These are phyloP conservation scores for Kokia cookei DNA, from an alignment of 441 rosid genomes.

Conservation along the genomic window DNA sequence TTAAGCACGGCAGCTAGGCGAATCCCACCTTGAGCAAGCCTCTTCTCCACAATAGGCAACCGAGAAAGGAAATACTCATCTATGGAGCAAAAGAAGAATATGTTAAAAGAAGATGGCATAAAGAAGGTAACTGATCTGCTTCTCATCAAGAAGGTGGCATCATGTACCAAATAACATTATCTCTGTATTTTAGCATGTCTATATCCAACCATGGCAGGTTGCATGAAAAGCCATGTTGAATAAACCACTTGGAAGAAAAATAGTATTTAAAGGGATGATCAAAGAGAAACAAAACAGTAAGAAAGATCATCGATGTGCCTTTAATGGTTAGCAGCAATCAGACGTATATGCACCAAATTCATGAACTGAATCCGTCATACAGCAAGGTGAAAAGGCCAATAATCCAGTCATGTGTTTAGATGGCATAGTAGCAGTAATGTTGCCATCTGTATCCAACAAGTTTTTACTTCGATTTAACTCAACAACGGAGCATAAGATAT, in stretches of 20 bases:
- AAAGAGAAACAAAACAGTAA: background rate
- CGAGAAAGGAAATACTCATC: conserved; percentile 83
- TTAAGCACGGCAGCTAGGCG: conserved; percentile 75
- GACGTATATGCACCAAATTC: background rate
- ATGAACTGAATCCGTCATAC: background rate
- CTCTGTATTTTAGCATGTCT: background rate
- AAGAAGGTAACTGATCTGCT: background rate
- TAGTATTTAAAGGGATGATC: background rate
- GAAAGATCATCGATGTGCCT: background rate
- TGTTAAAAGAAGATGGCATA: background rate
- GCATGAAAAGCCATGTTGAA: conserved; percentile 5
- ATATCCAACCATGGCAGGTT: background rate
- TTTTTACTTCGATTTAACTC: background rate
- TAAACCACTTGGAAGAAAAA: conserved; percentile 1
- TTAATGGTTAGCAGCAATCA: background rate
- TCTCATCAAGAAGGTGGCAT: background rate
- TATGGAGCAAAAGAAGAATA: conserved; percentile 19
- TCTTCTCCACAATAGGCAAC: conserved; percentile 71
- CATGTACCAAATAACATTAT: background rate
- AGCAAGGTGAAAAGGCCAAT: background rate
- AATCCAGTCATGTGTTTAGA: background rate
- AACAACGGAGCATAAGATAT: background rate
- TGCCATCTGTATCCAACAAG: background rate
- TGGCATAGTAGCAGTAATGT: background rate
- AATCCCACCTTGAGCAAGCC: conserved; percentile 80